phyloP scores from a whole-genome alignment of 2,329 filamentous ascomycete species.

The Colletotrichum acutatum region DNA sequence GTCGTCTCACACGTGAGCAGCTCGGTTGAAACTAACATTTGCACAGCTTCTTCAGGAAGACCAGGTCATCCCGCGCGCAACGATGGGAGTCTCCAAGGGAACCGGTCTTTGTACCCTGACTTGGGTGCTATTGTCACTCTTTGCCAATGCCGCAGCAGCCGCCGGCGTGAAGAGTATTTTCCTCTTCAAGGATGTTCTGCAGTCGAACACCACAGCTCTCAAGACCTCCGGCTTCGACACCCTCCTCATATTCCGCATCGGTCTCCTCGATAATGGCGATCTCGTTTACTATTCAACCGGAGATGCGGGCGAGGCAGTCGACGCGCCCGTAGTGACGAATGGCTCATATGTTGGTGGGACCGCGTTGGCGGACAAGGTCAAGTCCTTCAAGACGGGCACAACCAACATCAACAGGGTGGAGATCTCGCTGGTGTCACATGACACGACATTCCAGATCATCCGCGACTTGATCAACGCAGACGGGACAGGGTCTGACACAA shows the following conservation, averaged over 20 bases:
- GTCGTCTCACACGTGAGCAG: too few relatives aligned
- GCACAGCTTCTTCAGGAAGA: background rate
- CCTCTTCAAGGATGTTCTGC: slow-evolving; percentile 56
- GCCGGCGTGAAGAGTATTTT: slow-evolving; percentile 42
- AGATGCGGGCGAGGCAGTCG: slow-evolving; percentile 47
- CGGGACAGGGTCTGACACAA: slow-evolving; percentile 46
- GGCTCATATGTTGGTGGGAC: slow-evolving; percentile 59
- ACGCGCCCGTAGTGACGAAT: slow-evolving; percentile 44
- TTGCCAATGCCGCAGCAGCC: background rate
- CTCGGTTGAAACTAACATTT: background rate
- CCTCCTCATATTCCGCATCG: slow-evolving; percentile 56
- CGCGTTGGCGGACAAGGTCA: slow-evolving; percentile 58
- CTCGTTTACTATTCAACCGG: slow-evolving; percentile 59
- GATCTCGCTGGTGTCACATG: slow-evolving; percentile 55
- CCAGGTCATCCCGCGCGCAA: background rate
- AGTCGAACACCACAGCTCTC: slow-evolving; percentile 54
- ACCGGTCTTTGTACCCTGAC: background rate
- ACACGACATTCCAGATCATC: slow-evolving; percentile 43
- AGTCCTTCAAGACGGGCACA: slow-evolving; percentile 45
- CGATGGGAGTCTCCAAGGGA: background rate
- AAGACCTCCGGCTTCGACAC: slow-evolving; percentile 55
- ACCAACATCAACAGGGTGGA: slow-evolving; percentile 52
- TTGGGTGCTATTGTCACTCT: background rate
- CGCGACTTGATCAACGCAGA: slow-evolving; percentile 48
- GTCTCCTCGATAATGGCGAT: slow-evolving; percentile 53